Conservation (phyloP, 2,329 filamentous ascomycete species). For the Colletotrichum sp. region DNA sequence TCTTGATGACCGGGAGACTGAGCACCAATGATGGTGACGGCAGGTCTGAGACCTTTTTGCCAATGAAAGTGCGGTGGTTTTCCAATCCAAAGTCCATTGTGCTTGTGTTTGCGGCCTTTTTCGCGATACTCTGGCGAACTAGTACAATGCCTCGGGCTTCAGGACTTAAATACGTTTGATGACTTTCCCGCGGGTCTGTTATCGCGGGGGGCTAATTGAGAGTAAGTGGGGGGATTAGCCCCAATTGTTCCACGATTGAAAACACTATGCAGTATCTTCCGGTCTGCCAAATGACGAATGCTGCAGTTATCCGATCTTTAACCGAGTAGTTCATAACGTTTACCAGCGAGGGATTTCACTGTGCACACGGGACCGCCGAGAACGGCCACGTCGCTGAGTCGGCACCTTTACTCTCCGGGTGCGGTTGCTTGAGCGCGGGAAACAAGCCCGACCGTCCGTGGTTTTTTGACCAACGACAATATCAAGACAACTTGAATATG, state of each 20-base stretch:
- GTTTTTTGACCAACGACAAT: too few relatives aligned
- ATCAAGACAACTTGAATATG: too few relatives aligned
- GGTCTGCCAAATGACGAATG: too few relatives aligned
- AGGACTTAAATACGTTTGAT: background rate
- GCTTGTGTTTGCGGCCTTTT: accelerated
- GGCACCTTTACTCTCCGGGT: background rate
- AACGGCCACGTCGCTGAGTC: background rate
- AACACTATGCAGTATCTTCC: too few relatives aligned
- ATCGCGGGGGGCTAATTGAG: background rate
- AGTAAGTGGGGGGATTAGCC: background rate
- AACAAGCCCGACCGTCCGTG: background rate
- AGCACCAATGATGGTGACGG: slow-evolving; percentile 44
- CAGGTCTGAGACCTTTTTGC: slow-evolving; percentile 35
- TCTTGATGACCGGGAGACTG: slow-evolving; percentile 39
- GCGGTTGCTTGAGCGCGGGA: background rate
- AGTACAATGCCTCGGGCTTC: too few relatives aligned
- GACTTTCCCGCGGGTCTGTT: background rate
- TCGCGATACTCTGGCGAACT: background rate
- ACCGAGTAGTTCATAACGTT: too few relatives aligned
- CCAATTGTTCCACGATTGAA: too few relatives aligned
- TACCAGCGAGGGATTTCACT: too few relatives aligned
- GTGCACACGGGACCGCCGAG: background rate
- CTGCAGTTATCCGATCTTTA: too few relatives aligned
- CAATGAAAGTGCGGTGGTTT: slow-evolving; percentile 39
- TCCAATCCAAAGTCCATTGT: slow-evolving; percentile 34